Evolutionary conservation across 2,329 filamentous ascomycete species (phyloP).

Genomic region (Trichoderma sp.): DNA sequence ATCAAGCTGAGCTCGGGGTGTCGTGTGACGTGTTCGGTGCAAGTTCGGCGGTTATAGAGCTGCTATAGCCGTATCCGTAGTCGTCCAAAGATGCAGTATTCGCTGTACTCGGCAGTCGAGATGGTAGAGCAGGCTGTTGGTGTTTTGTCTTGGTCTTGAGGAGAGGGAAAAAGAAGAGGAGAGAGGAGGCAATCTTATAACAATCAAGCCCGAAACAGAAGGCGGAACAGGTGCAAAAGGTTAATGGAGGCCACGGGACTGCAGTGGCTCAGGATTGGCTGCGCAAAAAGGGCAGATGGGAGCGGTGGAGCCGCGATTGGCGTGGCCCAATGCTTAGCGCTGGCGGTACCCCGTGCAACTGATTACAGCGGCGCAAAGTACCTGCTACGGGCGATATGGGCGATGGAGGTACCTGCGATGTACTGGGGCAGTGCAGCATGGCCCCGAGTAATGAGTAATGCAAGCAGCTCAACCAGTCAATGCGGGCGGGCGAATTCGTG

Average conservation of each 20-base stretch:
- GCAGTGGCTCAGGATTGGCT: conserved; percentile 11
- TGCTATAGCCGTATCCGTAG: not conserved
- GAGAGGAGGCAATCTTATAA: conserved; percentile 14
- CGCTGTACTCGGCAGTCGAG: not conserved
- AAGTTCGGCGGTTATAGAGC: not conserved
- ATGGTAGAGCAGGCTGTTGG: not conserved
- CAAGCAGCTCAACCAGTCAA: not conserved
- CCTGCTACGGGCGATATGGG: not conserved
- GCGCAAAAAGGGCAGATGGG: not conserved
- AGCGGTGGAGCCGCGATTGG: conserved; percentile 13
- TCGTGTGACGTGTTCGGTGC: not conserved
- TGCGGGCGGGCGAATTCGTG: not conserved
- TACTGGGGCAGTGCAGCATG: not conserved
- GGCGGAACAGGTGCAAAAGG: conserved; percentile 1
- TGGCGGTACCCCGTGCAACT: conserved; percentile 3
- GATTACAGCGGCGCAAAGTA: not conserved
- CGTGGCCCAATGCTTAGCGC: conserved; percentile 14
- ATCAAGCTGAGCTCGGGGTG: not conserved
- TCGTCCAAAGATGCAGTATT: not conserved
- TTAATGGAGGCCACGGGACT: conserved; percentile 7
- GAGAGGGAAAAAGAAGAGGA: not conserved
- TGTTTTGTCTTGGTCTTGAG: not conserved
- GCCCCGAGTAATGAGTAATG: not conserved
- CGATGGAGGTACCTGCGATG: not conserved
- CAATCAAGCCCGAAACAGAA: not conserved